Conservation (phyloP, 371 early-diverging fungal species). For the Mucor saturninus region DNA sequence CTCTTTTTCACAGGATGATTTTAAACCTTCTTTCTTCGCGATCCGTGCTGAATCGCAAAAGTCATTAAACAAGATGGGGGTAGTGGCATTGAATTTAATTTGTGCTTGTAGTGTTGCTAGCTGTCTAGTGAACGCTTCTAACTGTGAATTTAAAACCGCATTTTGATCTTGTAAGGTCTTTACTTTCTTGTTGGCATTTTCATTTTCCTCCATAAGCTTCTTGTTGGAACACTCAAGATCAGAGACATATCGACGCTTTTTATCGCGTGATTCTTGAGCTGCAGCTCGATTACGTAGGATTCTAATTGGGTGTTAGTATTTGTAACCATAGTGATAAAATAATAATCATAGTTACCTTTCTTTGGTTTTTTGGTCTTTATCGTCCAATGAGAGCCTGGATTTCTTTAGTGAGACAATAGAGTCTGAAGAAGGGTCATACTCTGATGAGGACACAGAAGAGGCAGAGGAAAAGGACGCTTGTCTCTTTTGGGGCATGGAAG, state of each 20-base stretch:
- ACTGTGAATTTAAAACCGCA: constrained; percentile 55
- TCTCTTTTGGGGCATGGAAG: constrained; percentile 13
- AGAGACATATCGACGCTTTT: constrained; percentile 81
- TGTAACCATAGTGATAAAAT: not conserved
- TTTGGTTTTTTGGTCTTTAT: constrained; percentile 56
- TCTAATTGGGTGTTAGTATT: constrained; percentile 28
- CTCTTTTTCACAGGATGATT: not conserved
- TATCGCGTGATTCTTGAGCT: constrained; percentile 89
- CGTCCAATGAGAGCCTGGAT: constrained; percentile 42
- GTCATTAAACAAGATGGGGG: constrained; percentile 47
- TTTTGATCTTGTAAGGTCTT: constrained; percentile 70
- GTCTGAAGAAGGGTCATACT: constrained; percentile 11
- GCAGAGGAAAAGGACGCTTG: constrained; percentile 22
- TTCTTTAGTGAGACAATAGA: constrained; percentile 30
- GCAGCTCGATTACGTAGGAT: constrained; percentile 91
- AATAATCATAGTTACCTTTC: constrained; percentile 27
- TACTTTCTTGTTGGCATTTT: constrained; percentile 61
- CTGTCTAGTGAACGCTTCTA: constrained; percentile 63
- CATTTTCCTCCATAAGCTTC: constrained; percentile 68
- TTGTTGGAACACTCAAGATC: constrained; percentile 76
- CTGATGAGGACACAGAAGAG: constrained; percentile 17
- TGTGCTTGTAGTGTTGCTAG: constrained; percentile 56
- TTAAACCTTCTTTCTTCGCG: constrained; percentile 35
- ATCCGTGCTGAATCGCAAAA: constrained; percentile 66
- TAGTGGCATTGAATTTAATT: constrained; percentile 43